Base-by-base conservation (phyloP, 257 asterid genomes). In the Nicotiana obtusifolia region DNA sequence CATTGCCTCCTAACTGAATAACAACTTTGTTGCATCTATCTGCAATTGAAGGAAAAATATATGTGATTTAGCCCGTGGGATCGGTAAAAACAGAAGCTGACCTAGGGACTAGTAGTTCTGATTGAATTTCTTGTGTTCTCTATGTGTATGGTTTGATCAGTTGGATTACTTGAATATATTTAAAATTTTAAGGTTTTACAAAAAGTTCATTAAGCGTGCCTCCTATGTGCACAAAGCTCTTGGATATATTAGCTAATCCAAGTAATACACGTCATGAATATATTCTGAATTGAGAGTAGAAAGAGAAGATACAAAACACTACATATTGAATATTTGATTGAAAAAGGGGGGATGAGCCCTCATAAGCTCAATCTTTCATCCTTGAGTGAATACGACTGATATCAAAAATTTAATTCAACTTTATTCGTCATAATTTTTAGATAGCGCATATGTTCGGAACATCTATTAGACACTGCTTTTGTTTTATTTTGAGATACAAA, bases 301-400 rank as follows among this genome's bases (percentile, higher is more conserved):
- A 33, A 65, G 22, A 82, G 76, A 57, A 81, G 62, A 54, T 3
- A 19, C 53, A 54, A 82, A 85, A 61, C 69, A 52, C 20, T 81
- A 95, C 98, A 97, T 91, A 89, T 81, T 90, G 97, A 78, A 95
- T 65, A 86, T 95, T 98, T 4, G 93, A 86, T 73, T 85, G 91
- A 88, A 83, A 95, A 92, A 61, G 94, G 84, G 71, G 20, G 2
- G 98, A 96, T 31, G 94, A 88, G 57, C 84, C 87, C 84, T 91
- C 99, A 88, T 95, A 95, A 62, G 85, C 85, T 64, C 86, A 91
- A 85, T 91, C 97, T 87, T 88, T 85, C 93, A 95, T 88, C 86
- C 91, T 91, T 68, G 95, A 88, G 91, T 89, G 88, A 80, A 95
- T 86, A 78, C 33, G 86, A 83, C 85, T 85, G 81, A 95, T 82